Evolutionary conservation across 2,329 filamentous ascomycete species (phyloP), one percentile per base, ranked within the genome.

Genomic region (Neofusicoccum kwambonambiense): DNA sequence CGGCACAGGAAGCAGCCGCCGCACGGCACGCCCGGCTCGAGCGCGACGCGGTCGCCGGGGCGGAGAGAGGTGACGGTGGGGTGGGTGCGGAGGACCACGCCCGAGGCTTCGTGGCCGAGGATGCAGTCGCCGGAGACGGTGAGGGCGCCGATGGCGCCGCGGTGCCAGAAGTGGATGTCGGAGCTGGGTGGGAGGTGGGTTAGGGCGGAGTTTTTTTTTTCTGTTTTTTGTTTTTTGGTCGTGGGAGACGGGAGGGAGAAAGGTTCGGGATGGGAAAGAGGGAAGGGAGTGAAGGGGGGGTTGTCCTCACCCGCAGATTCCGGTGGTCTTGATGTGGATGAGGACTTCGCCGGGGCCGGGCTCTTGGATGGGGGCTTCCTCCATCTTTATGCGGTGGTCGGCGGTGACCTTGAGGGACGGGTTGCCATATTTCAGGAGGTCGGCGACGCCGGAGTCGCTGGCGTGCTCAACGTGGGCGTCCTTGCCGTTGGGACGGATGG

Each of bases 81-180:
- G 17, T 87, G 86, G 67, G 82, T 82, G 70, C 83, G 77, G 22
- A 89, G 68, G 15, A 90, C 86, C 4, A 87, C 72, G 4, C 87
- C 88, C 9, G 87, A 83, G 3, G 84, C 86, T 74, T 90, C 87
- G 67, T 90, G 88, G 22, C 88, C 87, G 51, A 90, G 81, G 61
- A 89, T 87, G 69, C 86, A 88, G 68, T 89, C 86, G 19, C 84
- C 84, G 65, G 87, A 82, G 12, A 90, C 83, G 1, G 86, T 81
- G 1, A 90, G 79, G 1, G 83, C 81, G 2, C 89, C 88, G 70
- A 90, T 90, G 12, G 82, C 77, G 27, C 88, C 88, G 0, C 81
- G 78, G 69, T 87, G 87, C 88, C 88, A 90, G 69, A 89, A 88
- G 72, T 90, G 88, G 68, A 90, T 83, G 69, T 90, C 88, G 0